Conservation (phyloP, 73 alveolate genomes). For the Diophrys sp. region DNA sequence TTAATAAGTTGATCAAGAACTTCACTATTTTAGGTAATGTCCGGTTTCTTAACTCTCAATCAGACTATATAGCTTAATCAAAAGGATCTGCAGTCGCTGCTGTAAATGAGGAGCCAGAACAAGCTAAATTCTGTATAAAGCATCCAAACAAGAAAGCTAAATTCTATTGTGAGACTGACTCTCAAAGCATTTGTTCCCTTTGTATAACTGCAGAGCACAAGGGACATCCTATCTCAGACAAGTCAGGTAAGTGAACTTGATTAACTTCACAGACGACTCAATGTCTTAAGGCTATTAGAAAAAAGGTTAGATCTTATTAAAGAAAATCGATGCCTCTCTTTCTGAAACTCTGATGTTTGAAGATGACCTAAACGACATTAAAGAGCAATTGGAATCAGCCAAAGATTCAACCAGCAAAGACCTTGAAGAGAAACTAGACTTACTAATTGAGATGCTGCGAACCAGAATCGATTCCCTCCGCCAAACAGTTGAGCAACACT, state of each 20-base stretch:
- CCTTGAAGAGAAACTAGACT: constrained; percentile 55
- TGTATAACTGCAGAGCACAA: constrained; percentile 57
- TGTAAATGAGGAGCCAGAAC: constrained; percentile 22
- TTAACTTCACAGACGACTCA: neutral
- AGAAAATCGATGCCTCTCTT: constrained; percentile 56
- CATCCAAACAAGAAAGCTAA: constrained; percentile 64
- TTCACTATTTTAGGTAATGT: constrained; percentile 61
- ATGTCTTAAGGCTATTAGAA: neutral
- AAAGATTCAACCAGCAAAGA: constrained; percentile 57
- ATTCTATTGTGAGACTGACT: constrained; percentile 51
- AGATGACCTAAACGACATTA: constrained; percentile 55
- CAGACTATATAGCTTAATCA: constrained; percentile 34
- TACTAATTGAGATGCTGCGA: constrained; percentile 58
- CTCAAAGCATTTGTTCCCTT: constrained; percentile 36
- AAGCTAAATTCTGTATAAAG: constrained; percentile 38
- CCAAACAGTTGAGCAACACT: constrained; percentile 58
- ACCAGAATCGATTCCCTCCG: constrained; percentile 52
- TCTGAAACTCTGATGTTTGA: constrained; percentile 61
- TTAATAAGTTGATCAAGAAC: constrained; percentile 61
- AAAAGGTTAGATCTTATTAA: constrained; percentile 19
- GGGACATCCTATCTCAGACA: constrained; percentile 49
- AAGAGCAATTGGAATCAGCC: constrained; percentile 44
- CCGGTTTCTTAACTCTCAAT: neutral
- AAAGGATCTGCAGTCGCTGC: constrained; percentile 17
- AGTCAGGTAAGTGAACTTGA: constrained; percentile 14